phyloP scores from a whole-genome alignment of 345 rosid species.

The Fremontodendron californicum region DNA sequence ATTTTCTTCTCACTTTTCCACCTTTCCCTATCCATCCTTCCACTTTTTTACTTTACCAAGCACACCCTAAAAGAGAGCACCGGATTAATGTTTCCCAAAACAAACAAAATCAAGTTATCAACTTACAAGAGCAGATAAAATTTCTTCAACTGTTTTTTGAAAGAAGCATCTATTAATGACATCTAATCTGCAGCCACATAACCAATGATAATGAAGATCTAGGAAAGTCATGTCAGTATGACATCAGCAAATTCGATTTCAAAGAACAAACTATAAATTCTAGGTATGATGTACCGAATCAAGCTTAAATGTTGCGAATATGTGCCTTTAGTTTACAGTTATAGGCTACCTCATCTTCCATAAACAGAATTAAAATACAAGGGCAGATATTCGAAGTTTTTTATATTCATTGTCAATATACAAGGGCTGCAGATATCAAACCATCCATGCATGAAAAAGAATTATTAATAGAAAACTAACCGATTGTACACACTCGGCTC shows the following conservation, averaged over 20 bases:
- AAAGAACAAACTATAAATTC: neutral
- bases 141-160: slow-evolving; percentile 63
- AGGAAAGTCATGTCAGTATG: neutral
- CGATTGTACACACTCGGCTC: slow-evolving; percentile 58
- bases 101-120: neutral
- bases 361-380: neutral
- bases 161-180: slow-evolving; percentile 75
- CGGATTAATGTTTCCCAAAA: neutral
- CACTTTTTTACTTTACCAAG: no score
- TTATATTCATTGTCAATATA: neutral
- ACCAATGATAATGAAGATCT: neutral
- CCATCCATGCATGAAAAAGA: neutral
- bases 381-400: neutral
- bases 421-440: neutral
- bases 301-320: neutral
- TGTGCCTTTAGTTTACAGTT: neutral
- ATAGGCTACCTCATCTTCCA: neutral
- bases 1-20: no score
- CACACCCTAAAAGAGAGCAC: neutral
- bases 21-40: no score
- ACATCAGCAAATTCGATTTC: neutral
- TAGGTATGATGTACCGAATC: neutral
- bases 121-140: slow-evolving; percentile 75
- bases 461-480: slow-evolving; percentile 30
- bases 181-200: slow-evolving; percentile 53